phyloP scores from a whole-genome alignment of 2,329 filamentous ascomycete genomes.

The Lecanosticta acicola region DNA sequence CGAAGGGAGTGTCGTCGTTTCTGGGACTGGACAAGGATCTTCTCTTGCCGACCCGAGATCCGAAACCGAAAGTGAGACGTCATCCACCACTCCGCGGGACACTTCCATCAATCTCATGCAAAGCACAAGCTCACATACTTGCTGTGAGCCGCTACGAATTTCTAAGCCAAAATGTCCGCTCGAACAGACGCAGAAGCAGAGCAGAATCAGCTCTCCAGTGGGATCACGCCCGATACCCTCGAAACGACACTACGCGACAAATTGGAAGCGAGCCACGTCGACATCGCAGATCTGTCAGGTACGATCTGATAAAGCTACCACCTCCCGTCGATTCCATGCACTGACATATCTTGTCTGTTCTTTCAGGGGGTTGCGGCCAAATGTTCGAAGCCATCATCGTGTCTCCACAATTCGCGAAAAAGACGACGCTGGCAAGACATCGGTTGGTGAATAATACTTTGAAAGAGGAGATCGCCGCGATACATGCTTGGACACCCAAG shows the following conservation, averaged over 20 bases:
- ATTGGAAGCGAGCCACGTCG: constrained; percentile 70
- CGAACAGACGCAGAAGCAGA: constrained; percentile 38
- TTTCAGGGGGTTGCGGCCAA: constrained; percentile 62
- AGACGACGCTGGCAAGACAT: constrained; percentile 72
- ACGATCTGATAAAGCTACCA: constrained; percentile 28
- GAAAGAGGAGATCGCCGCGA: constrained; percentile 80
- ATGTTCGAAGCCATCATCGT: constrained; percentile 67
- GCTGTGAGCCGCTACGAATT: not conserved
- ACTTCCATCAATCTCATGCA: too few species aligned
- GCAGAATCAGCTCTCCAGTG: constrained; percentile 46
- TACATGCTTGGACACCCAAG: constrained; percentile 93
- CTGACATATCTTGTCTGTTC: not conserved
- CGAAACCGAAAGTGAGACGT: not conserved
- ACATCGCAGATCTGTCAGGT: constrained; percentile 92
- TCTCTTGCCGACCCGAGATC: not conserved
- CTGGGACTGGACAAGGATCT: not conserved
- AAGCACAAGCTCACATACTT: not conserved
- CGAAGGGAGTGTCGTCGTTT: constrained; percentile 2
- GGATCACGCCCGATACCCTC: constrained; percentile 68
- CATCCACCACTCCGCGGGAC: not conserved
- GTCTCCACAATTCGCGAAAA: constrained; percentile 46
- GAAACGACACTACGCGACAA: constrained; percentile 62
- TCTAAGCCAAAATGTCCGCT: constrained; percentile 36
- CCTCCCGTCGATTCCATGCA: not conserved
- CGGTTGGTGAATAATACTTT: constrained; percentile 77